Base-by-base conservation (phyloP, 2,329 filamentous ascomycete genomes). In the Ophioceras dolichostomum region DNA sequence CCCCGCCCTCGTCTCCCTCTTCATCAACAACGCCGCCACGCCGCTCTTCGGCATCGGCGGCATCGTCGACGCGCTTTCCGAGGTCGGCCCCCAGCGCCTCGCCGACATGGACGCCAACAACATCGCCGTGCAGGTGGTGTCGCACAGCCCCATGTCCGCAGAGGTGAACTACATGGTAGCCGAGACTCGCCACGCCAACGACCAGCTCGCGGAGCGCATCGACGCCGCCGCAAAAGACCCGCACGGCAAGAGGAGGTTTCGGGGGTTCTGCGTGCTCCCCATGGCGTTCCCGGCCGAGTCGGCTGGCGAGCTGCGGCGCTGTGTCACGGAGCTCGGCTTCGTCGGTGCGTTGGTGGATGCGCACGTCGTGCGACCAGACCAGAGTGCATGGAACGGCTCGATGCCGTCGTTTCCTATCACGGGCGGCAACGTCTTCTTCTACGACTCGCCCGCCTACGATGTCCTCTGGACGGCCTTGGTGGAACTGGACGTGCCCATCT, bases 281-380 rank as follows among this genome's bases (percentile, higher is more conserved):
- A 63, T 51, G 52, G 40, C 19, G 39, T 47, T 44, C 3, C 49
- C 52, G 7, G 32, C 51, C 44, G 53, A 62, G 52, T 59, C 65
- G 50, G 57, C 66, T 50, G 39, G 40, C 5, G 61, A 64, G 47
- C 45, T 64, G 40, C 45, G 47, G 32, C 53, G 61, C 9, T 64
- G 61, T 42, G 54, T 70, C 2, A 50, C 45, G 4, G 48, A 65
- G 34, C 51, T 63, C n/a, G 54, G 56, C 3, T 68, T 72, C 39
- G 55, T 67, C 4, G 67, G 68, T 1, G 64, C 65, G 2, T 49
- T 70, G 30, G 47, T 72, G 9, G 63, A 66, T 40, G 58, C 62
- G 30, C 60, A 62, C 40, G 38, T 48, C n/a, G 39, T 51, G 14
- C n/a, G 60, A n/a, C n/a, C n/a, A n/a, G n/a, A n/a, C n/a, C n/a